These are phyloP conservation scores for Chalciporus piperatus DNA, from an alignment of 768 basidiomycete species.

Conservation along the genomic window DNA sequence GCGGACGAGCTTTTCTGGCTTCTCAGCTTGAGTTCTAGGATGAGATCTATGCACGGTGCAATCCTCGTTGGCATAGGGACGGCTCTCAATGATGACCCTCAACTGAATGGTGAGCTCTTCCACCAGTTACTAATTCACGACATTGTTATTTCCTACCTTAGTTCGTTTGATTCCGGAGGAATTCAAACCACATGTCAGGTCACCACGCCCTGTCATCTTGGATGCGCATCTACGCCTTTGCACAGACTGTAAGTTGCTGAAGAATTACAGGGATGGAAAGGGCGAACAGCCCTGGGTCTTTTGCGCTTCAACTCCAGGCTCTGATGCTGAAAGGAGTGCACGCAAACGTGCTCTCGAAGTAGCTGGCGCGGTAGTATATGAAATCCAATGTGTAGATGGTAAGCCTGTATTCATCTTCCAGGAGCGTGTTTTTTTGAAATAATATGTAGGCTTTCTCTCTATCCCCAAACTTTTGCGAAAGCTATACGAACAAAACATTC, in stretches of 20 bases:
- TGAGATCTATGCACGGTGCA: conserved; percentile 89
- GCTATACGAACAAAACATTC: conserved; percentile 56
- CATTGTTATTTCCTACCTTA: conserved; percentile 21
- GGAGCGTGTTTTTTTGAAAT: not conserved
- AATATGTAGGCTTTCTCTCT: conserved; percentile 36
- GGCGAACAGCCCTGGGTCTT: conserved; percentile 78
- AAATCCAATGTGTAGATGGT: conserved; percentile 45
- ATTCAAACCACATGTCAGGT: conserved; percentile 34
- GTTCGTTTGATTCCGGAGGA: conserved; percentile 54
- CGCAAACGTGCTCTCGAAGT: conserved; percentile 47
- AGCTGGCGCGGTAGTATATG: conserved; percentile 67
- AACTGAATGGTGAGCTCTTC: conserved; percentile 73
- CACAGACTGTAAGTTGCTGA: conserved; percentile 64
- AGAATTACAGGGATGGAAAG: conserved; percentile 53
- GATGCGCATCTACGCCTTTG: conserved; percentile 72
- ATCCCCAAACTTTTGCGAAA: conserved; percentile 48
- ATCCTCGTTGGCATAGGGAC: conserved; percentile 92
- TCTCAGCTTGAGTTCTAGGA: conserved; percentile 45
- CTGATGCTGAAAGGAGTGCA: conserved; percentile 21
- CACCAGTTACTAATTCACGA: not conserved
- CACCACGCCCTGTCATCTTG: conserved; percentile 83
- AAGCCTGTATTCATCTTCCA: not conserved
- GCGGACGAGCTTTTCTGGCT: not conserved
- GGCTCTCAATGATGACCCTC: conserved; percentile 87
- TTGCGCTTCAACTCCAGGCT: conserved; percentile 31